These are phyloP conservation scores for Laburnicola sp. DNA, from an alignment of 2,329 filamentous ascomycete genomes.

Conservation along the genomic window DNA sequence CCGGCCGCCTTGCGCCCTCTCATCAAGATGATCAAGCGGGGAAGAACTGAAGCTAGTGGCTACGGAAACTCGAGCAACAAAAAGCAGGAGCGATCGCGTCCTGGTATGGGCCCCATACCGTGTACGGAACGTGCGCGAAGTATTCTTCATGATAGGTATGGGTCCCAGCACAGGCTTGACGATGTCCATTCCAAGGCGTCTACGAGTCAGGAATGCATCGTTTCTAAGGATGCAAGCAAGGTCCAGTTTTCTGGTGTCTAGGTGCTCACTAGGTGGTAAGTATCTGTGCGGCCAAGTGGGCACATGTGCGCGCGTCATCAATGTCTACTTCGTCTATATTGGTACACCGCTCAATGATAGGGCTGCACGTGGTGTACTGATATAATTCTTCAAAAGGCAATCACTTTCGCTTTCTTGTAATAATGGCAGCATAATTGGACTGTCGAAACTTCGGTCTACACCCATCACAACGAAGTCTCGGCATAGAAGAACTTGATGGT, in stretches of 20 bases:
- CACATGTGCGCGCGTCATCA: too few relatives aligned
- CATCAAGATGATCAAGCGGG: constrained; percentile 2
- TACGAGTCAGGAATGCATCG: constrained; percentile 3
- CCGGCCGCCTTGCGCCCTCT: constrained; percentile 5
- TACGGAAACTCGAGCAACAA: constrained; percentile 4
- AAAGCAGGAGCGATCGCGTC: constrained; percentile 4
- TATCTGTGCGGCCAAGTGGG: too few relatives aligned
- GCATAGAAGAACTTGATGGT: too few relatives aligned
- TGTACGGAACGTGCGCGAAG: too few relatives aligned
- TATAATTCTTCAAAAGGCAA: too few relatives aligned
- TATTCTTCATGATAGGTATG: background rate
- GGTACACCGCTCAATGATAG: background rate
- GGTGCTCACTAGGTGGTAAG: too few relatives aligned
- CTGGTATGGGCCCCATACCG: background rate
- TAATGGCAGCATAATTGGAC: too few relatives aligned
- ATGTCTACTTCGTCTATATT: too few relatives aligned
- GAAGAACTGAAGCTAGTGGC: background rate
- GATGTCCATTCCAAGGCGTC: constrained; percentile 4
- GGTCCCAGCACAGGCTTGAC: constrained; percentile 3
- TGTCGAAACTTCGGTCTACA: too few relatives aligned
- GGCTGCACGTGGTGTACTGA: too few relatives aligned
- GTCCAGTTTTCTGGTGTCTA: background rate
- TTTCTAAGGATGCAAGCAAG: constrained; percentile 2
- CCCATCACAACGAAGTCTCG: too few relatives aligned
- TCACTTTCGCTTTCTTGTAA: too few relatives aligned